Evolutionary conservation across 768 basidiomycete genomes (phyloP).

Genomic region (Cystobasidium onofrii): DNA sequence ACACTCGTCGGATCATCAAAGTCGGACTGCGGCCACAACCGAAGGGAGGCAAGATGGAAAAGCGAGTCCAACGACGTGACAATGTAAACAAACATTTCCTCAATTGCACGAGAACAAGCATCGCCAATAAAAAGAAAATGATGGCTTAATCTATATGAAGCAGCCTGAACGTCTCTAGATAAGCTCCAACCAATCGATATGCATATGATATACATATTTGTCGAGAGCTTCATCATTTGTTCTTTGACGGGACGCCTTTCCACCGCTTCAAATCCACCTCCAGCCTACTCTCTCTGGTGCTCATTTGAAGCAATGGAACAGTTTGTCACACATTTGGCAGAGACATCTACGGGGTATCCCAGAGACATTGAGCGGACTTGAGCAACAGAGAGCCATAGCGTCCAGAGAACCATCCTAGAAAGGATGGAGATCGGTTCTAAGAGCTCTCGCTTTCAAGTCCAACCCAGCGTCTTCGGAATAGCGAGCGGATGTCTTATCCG

Average conservation of each 20-base stretch:
- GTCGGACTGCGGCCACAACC: no score
- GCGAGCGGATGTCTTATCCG: no score
- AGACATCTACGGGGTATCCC: not conserved
- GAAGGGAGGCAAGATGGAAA: no score
- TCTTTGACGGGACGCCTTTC: constrained; percentile 18
- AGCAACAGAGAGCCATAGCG: not conserved
- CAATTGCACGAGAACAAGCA: no score
- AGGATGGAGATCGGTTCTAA: not conserved
- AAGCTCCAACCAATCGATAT: constrained; percentile 1
- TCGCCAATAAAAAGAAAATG: no score
- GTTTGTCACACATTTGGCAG: no score
- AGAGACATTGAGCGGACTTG: not conserved
- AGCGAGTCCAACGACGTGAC: no score
- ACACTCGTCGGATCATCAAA: no score
- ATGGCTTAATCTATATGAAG: constrained; percentile 3
- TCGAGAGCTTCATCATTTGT: not conserved
- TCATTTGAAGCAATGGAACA: not conserved
- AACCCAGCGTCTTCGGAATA: not conserved
- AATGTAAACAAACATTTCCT: no score
- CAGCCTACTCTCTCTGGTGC: constrained; percentile 7
- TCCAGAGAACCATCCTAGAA: not conserved
- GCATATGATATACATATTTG: not conserved
- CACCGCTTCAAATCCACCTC: constrained; percentile 12
- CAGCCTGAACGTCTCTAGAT: constrained; percentile 15
- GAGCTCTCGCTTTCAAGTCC: not conserved